These are phyloP conservation scores for Xerocomellus chrysenteron DNA, from an alignment of 768 basidiomycete genomes.

Conservation along the genomic window DNA sequence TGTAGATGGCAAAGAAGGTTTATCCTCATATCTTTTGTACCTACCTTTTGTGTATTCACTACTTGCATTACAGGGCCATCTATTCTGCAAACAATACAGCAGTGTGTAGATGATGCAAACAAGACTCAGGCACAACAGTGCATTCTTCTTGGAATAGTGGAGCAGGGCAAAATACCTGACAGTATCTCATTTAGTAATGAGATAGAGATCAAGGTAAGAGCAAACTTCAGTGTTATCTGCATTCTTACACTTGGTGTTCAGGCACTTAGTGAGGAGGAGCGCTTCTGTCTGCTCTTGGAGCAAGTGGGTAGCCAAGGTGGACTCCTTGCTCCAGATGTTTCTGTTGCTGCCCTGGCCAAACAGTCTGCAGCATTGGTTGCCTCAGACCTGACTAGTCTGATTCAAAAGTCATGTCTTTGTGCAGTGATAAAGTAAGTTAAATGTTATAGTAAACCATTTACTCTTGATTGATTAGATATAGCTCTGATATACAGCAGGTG, in stretches of 20 bases:
- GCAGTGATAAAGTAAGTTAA: conserved; percentile 34
- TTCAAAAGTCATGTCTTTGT: conserved; percentile 53
- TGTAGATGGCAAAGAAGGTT: conserved; percentile 64
- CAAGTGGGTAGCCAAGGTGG: conserved; percentile 38
- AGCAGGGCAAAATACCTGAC: conserved; percentile 61
- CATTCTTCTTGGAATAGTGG: conserved; percentile 70
- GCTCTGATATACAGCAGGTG: not conserved
- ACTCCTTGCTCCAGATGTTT: conserved; percentile 71
- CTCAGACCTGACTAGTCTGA: conserved; percentile 72
- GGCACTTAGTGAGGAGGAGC: conserved; percentile 80
- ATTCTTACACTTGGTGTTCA: conserved; percentile 29
- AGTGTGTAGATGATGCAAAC: conserved; percentile 63
- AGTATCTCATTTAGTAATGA: conserved; percentile 85
- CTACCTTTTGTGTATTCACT: not conserved
- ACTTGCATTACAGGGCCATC: conserved; percentile 46
- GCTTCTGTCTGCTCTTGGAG: conserved; percentile 57
- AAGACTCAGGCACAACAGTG: conserved; percentile 66
- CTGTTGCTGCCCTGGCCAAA: conserved; percentile 65
- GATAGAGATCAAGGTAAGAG: conserved; percentile 63
- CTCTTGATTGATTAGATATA: not conserved
- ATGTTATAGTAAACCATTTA: not conserved
- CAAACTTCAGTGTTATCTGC: not conserved
- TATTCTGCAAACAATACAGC: conserved; percentile 56
- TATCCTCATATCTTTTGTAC: not conserved
- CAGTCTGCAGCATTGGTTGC: conserved; percentile 92